Evolutionary conservation across 1,139 yeast species (phyloP), one percentile per base, ranked within the genome.

Genomic region (Diutina siamensis): DNA sequence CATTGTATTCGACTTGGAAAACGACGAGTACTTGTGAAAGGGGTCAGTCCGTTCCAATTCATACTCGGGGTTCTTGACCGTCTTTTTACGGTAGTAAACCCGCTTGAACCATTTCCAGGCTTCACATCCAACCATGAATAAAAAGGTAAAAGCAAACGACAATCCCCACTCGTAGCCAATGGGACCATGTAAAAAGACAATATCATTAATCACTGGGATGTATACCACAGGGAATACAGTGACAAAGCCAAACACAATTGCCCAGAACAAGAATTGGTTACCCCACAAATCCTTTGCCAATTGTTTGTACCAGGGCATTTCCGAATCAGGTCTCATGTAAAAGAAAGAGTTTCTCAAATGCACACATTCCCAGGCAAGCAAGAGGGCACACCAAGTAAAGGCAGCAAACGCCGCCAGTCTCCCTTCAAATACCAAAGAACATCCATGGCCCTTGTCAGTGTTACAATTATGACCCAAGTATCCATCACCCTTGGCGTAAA

Each of bases 381-480:
- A 13, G 4, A 38, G 18, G 4, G 42, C 42, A 25, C 42, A 38
- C 42, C 42, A 38, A 21, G 32, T 25, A 17, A 38, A 38, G 4
- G 42, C 42, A 25, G 42, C 31, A 15, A 38, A 38, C 3, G 42
- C 42, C 4, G 21, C 20, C 31, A 17, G 21, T 17, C 42, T 27
- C 21, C 42, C 42, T 15, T 25, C 19, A 18, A 38, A 38, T 4
- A 38, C 42, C 20, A 38, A 17, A 13, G 19, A 15, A 17, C 42
- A 38, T 9, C 32, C 42, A 31, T 31, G 34, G n/a, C 42, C 42
- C 31, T 25, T 38, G 13, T 38, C 42, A 12, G 42, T 38, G 60
- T 87, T 86, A 67, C 95, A 86, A 51, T 71, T 63, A 33, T 50
- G 48, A 21, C 95, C 95, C 46, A 86, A 70, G 35, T 79, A 58